These are phyloP conservation scores for Phoma sp. DNA, from an alignment of 2,329 filamentous ascomycete genomes.

Conservation along the genomic window DNA sequence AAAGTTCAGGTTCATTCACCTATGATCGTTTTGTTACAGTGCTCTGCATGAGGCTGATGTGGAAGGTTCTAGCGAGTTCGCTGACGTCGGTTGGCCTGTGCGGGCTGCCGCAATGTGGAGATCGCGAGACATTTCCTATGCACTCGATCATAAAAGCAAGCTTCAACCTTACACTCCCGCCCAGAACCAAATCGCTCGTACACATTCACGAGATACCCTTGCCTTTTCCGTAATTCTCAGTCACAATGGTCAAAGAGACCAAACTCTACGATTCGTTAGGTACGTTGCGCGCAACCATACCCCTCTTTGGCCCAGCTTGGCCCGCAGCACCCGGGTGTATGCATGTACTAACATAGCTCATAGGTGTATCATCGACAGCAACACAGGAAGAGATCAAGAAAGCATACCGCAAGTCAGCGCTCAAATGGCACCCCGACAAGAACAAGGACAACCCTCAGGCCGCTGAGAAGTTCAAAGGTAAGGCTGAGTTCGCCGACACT, in stretches of 20 bases:
- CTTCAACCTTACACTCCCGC: slow-evolving; percentile 27
- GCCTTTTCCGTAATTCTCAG: slow-evolving; percentile 11
- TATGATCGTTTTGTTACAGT: background rate
- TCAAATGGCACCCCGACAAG: slow-evolving; percentile 97
- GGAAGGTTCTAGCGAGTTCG: slow-evolving; percentile 49
- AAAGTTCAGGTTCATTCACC: slow-evolving; percentile 12
- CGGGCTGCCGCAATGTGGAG: slow-evolving; percentile 25
- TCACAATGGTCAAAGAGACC: slow-evolving; percentile 87
- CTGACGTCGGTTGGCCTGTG: slow-evolving; percentile 34
- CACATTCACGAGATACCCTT: slow-evolving; percentile 21
- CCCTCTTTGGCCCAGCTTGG: slow-evolving; percentile 28
- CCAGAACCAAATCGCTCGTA: slow-evolving; percentile 14
- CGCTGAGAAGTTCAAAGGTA: slow-evolving; percentile 89
- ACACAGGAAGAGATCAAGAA: slow-evolving; percentile 97
- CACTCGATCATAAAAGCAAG: slow-evolving; percentile 39
- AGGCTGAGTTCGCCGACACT: slow-evolving; percentile 18
- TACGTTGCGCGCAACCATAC: slow-evolving; percentile 36
- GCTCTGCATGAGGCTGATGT: slow-evolving; percentile 1
- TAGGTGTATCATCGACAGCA: slow-evolving; percentile 74
- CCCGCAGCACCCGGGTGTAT: slow-evolving; percentile 16
- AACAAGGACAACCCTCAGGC: slow-evolving; percentile 90
- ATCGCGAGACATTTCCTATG: slow-evolving; percentile 36
- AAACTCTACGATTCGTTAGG: slow-evolving; percentile 89
- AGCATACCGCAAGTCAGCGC: slow-evolving; percentile 84
- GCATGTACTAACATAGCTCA: slow-evolving; percentile 25